Conservation (phyloP, 805 yeast species). For the Groenewaldozyma tartarivorans region DNA sequence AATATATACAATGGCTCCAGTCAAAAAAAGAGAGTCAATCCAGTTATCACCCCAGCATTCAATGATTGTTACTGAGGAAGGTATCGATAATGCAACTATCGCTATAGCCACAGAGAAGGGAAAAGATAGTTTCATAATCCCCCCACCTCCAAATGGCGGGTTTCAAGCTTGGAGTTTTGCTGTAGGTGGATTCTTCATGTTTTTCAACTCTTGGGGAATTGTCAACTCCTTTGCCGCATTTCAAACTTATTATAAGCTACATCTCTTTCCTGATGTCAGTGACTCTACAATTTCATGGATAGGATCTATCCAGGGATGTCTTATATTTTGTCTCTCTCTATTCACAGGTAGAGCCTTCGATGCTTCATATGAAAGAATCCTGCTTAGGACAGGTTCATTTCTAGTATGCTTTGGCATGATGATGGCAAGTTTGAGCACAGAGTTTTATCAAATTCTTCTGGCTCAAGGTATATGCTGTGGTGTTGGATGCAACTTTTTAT, state of each 20-base stretch:
- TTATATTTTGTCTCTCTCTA: conserved; percentile 21
- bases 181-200: conserved; percentile 14
- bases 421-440: conserved; percentile 28
- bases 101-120: too few relatives aligned
- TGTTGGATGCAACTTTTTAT: conserved; percentile 34
- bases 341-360: conserved; percentile 24
- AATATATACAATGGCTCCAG: too few relatives aligned
- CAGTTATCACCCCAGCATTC: too few relatives aligned
- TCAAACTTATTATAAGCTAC: conserved; percentile 21
- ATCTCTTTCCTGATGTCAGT: conserved; percentile 19
- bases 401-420: conserved; percentile 23
- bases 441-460: conserved; percentile 42
- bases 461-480: conserved; percentile 43
- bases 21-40: too few relatives aligned
- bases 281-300: conserved; percentile 28
- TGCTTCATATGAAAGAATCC: conserved; percentile 17
- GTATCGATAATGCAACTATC: too few relatives aligned
- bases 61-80: too few relatives aligned
- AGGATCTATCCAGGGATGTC: conserved; percentile 25
- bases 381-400: conserved; percentile 19
- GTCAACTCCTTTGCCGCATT: conserved; percentile 22
- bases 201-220: conserved; percentile 17
- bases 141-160: conserved; percentile 19
- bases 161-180: conserved; percentile 17
- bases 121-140: too few relatives aligned